Conservation (phyloP, 768 basidiomycete species). For the Pisolithus orientalis region DNA sequence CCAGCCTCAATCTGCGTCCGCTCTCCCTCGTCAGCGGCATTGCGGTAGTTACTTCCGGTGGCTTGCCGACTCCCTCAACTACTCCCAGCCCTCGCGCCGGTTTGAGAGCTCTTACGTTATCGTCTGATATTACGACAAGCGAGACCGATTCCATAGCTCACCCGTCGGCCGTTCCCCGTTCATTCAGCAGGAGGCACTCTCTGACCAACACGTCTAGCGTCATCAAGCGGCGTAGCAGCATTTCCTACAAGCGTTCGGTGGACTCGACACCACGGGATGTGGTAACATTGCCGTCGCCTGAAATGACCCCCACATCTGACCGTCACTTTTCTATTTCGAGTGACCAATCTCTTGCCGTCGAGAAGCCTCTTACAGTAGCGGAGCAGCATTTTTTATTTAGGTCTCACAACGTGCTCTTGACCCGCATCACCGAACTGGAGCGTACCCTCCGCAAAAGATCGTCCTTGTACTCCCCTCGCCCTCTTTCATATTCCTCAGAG, state of each 20-base stretch:
- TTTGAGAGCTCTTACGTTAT: slow-evolving; percentile 49
- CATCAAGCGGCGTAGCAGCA: slow-evolving; percentile 56
- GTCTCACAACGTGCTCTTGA: slow-evolving; percentile 75
- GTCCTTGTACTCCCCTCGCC: slow-evolving; percentile 37
- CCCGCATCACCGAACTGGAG: slow-evolving; percentile 79
- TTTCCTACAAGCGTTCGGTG: slow-evolving; percentile 60
- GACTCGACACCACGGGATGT: slow-evolving; percentile 56
- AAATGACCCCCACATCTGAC: slow-evolving; percentile 52
- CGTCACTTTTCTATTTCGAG: slow-evolving; percentile 32
- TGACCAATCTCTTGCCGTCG: slow-evolving; percentile 12
- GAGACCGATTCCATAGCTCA: not conserved
- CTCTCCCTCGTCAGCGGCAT: slow-evolving; percentile 60
- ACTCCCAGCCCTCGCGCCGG: slow-evolving; percentile 44
- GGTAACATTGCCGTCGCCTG: not conserved
- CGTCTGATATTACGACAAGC: slow-evolving; percentile 9
- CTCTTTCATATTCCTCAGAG: slow-evolving; percentile 46
- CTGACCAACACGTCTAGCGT: slow-evolving; percentile 24
- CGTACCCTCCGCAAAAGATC: slow-evolving; percentile 46
- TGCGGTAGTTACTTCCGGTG: slow-evolving; percentile 30
- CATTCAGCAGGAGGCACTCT: slow-evolving; percentile 18
- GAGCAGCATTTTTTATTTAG: slow-evolving; percentile 86
- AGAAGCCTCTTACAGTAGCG: slow-evolving; percentile 56
- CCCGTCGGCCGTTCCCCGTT: slow-evolving; percentile 5
- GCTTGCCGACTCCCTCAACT: slow-evolving; percentile 48
- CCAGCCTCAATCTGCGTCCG: slow-evolving; percentile 61